A percentile compares a stretch with the other conserved stretches of the same genome.
These are phyloP conservation scores for Suhomyces vadensis DNA, from an alignment of 805 yeast genomes.

Conservation along the genomic window DNA sequence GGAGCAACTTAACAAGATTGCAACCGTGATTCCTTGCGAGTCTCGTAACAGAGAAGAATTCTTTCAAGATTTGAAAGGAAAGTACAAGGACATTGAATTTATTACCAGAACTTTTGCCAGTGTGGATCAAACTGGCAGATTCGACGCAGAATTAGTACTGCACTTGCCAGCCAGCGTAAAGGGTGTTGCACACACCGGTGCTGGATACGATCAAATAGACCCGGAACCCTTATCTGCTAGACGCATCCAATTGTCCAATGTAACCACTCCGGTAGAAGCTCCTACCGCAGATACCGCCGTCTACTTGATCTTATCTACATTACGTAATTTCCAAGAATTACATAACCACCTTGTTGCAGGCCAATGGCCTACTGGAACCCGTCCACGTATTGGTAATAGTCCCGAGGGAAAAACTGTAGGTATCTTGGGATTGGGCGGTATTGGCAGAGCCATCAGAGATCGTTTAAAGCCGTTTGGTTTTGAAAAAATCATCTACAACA, in stretches of 20 bases:
- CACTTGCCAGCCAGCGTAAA: slow-evolving; percentile 56
- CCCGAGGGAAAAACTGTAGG: slow-evolving; percentile 79
- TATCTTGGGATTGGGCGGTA: slow-evolving; percentile 85
- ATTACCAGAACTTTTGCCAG: slow-evolving; percentile 57
- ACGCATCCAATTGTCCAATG: slow-evolving; percentile 65
- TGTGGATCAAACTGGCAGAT: slow-evolving; percentile 55
- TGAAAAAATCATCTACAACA: slow-evolving; percentile 66
- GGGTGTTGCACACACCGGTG: slow-evolving; percentile 64
- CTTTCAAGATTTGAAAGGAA: slow-evolving; percentile 42
- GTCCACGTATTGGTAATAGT: slow-evolving; percentile 67
- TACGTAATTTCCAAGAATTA: slow-evolving; percentile 67
- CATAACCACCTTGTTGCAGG: slow-evolving; percentile 53
- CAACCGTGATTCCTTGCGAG: slow-evolving; percentile 38
- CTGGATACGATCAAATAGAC: slow-evolving; percentile 76
- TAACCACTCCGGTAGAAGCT: slow-evolving; percentile 64
- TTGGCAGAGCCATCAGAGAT: slow-evolving; percentile 77
- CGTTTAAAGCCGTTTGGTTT: slow-evolving; percentile 79
- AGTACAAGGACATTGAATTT: slow-evolving; percentile 44
- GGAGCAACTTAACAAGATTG: slow-evolving; percentile 50
- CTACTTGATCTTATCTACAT: slow-evolving; percentile 58
- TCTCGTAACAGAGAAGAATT: slow-evolving; percentile 41
- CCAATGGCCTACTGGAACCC: slow-evolving; percentile 56
- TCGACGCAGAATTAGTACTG: slow-evolving; percentile 60
- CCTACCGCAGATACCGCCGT: slow-evolving; percentile 76
- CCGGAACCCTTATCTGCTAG: slow-evolving; percentile 50